These are phyloP conservation scores for Fusarium coffeatum DNA, from an alignment of 2,329 filamentous ascomycete species.

Conservation along the genomic window DNA sequence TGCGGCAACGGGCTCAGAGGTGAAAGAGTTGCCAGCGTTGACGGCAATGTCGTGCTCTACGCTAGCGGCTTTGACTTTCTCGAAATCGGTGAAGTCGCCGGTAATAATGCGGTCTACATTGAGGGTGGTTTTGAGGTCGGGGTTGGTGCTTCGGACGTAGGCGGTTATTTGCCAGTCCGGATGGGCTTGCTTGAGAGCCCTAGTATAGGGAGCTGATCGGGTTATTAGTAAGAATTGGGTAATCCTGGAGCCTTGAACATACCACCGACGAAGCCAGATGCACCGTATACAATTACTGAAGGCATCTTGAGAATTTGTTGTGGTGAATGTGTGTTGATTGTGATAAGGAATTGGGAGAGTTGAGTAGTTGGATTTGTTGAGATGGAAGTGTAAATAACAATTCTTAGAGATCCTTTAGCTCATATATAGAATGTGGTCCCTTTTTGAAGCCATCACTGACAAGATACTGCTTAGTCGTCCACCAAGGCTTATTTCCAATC, in stretches of 20 bases:
- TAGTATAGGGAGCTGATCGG: neutral
- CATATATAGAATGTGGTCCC: no score
- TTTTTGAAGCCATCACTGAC: neutral
- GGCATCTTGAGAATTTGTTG: neutral
- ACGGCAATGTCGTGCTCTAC: slow-evolving; percentile 11
- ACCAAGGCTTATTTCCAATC: neutral
- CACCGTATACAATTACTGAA: slow-evolving; percentile 18
- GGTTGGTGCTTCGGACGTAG: neutral
- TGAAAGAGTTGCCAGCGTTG: slow-evolving; percentile 13
- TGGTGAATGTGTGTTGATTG: neutral
- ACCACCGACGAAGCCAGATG: slow-evolving; percentile 22
- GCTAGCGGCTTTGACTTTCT: slow-evolving; percentile 6
- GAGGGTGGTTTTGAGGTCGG: neutral
- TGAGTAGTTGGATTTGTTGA: neutral
- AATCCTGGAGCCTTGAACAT: fast-evolving
- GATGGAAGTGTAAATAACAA: neutral
- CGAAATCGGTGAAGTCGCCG: slow-evolving; percentile 9
- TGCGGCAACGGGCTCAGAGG: neutral
- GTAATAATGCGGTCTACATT: neutral
- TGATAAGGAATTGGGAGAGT: fast-evolving
- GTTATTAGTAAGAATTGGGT: fast-evolving
- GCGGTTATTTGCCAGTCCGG: slow-evolving; percentile 13
- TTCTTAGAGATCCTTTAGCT: no score
- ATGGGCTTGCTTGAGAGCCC: slow-evolving; percentile 14
- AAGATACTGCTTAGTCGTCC: fast-evolving